Base-by-base conservation (phyloP, 495 filamentous ascomycete species). In the Daldinia grandis region DNA sequence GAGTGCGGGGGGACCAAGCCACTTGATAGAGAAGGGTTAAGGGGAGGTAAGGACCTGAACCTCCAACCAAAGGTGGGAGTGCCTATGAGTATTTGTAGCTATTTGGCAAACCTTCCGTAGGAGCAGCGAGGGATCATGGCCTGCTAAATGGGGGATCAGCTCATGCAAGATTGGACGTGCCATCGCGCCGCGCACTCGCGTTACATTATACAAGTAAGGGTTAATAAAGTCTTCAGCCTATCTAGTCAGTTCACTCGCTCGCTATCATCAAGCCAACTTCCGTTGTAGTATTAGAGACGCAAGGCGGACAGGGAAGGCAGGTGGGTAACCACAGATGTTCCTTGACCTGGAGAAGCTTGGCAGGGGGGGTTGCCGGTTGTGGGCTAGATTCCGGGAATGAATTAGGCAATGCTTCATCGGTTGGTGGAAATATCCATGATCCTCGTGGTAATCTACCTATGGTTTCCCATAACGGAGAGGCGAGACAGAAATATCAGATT, bases 311-410 rank as follows among this genome's bases (percentile, higher is more conserved):
- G 58, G 63, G 62, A 51, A 60, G 56, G 53, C 24, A 62, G 56
- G 66, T 59, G 42, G 66, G 51, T 74, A 63, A 49, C 62, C 19
- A 66, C 47, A 62, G 62, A 37, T 24, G 60, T 53, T 67, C 71
- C 54, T 66, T 60, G 58, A 50, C 59, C 67, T 73, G 70, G 62
- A 59, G 67, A 74, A 64, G 62, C 71, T 74, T 74, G 66, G 71
- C 71, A 74, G 66, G 71, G 71, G 66, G 63, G 62, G 44, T 55
- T 60, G 38, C 56, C 47, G 14, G 24, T 57, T 40, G 5, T 33
- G 47, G 51, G 56, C 53, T 54, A 25, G 17, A 62, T 58, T 59
- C 63, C 66, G 62, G 42, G 58, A 21, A 31, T 44, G 14, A 49
- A 50, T 44, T 31, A 61, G 56, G 40, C 58, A 69, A 73, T 69